Evolutionary conservation across 1,284 basidiomycete species (phyloP).

Genomic region (Melampsora americana): DNA sequence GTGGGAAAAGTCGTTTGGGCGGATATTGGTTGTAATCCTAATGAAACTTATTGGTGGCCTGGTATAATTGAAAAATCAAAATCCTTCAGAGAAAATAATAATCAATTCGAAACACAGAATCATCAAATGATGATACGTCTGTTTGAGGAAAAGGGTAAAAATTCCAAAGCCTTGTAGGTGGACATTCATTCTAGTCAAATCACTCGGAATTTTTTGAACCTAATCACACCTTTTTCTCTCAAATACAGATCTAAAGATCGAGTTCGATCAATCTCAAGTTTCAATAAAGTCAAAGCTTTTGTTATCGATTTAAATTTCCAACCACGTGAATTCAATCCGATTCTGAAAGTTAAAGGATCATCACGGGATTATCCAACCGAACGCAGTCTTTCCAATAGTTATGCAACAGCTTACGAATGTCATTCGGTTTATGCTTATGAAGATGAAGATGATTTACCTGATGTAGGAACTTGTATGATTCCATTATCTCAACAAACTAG

Average conservation of each 20-base stretch:
- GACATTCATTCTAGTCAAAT: neutral
- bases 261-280: neutral
- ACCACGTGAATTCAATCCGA: slow-evolving; percentile 25
- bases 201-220: neutral
- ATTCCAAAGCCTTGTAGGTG: neutral
- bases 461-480: slow-evolving; percentile 24
- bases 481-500: slow-evolving; percentile 26
- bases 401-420: slow-evolving; percentile 18
- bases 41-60: slow-evolving; percentile 37
- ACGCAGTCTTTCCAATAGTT: slow-evolving; percentile 3
- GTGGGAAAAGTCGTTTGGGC: slow-evolving; percentile 34
- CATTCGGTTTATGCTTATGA: slow-evolving; percentile 11
- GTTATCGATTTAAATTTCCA: slow-evolving; percentile 13
- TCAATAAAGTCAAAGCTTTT: slow-evolving; percentile 13
- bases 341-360: slow-evolving; percentile 6
- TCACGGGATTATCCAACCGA: slow-evolving; percentile 16
- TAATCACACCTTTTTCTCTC: neutral
- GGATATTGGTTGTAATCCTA: slow-evolving; percentile 9
- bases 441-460: slow-evolving; percentile 26
- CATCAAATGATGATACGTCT: neutral
- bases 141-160: slow-evolving; percentile 3
- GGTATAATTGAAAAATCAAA: slow-evolving; percentile 16
- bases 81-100: neutral
- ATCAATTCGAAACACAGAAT: neutral
- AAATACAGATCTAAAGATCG: neutral